Evolutionary conservation across 768 basidiomycete genomes (phyloP).

Genomic region (Lactarius hengduanensis): DNA sequence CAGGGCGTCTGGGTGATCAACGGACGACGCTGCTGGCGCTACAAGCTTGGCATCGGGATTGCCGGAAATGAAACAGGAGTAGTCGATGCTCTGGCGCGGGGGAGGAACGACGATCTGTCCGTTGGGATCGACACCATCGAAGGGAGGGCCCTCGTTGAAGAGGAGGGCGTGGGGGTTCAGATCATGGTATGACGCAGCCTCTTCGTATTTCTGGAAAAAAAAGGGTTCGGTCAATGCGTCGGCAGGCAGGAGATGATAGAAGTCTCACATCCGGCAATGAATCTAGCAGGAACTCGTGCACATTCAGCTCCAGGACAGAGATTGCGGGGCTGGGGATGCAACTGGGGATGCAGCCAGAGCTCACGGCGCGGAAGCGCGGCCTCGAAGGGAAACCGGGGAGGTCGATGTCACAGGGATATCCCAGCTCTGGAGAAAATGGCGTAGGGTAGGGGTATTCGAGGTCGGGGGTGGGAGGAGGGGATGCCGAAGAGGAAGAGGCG

Average conservation of each 20-base stretch:
- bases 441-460: neutral
- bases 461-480: neutral
- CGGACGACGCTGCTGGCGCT: neutral
- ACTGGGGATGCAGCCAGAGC: constrained; percentile 2
- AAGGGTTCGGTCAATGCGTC: neutral
- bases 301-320: constrained; percentile 13
- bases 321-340: constrained; percentile 17
- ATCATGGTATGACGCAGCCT: constrained; percentile 15
- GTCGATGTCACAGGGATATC: constrained; percentile 1
- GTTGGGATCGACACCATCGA: constrained; percentile 9
- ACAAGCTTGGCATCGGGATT: constrained; percentile 21
- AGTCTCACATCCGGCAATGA: constrained; percentile 10
- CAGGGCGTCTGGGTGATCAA: neutral
- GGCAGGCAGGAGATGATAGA: neutral
- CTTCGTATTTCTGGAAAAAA: constrained; percentile 15
- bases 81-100: constrained; percentile 11
- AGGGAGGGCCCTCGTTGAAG: neutral
- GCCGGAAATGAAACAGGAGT: constrained; percentile 15
- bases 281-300: neutral
- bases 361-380: constrained; percentile 14
- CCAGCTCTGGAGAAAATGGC: constrained; percentile 3
- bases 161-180: constrained; percentile 3
- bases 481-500: constrained; percentile 1
- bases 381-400: constrained; percentile 5
- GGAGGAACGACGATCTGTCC: neutral